phyloP scores from a whole-genome alignment of 768 basidiomycete species.

The Serendipita sp. region DNA sequence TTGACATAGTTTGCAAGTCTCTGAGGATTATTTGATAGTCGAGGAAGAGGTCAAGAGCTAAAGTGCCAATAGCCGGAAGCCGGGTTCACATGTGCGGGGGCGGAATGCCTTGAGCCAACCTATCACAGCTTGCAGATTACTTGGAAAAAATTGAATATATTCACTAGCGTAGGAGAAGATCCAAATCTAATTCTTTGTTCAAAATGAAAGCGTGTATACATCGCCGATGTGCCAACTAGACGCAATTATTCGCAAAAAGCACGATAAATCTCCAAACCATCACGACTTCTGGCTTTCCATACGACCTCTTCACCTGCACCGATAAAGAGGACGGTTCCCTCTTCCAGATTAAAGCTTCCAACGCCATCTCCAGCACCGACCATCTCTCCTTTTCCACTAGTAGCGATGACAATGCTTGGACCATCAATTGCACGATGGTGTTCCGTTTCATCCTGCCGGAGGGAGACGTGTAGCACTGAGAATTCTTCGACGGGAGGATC shows the following conservation, averaged over 20 bases:
- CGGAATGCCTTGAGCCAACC: too few relatives aligned
- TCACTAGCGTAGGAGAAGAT: background rate
- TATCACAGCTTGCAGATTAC: too few relatives aligned
- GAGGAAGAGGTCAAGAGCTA: background rate
- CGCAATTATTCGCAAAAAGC: constrained; percentile 30
- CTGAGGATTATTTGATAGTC: background rate
- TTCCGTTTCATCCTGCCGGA: constrained; percentile 32
- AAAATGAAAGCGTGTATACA: too few relatives aligned
- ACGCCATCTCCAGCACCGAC: constrained; percentile 19
- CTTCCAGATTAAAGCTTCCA: constrained; percentile 26
- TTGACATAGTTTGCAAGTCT: background rate
- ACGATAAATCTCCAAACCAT: constrained; percentile 40
- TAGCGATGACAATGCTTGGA: constrained; percentile 72
- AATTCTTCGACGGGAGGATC: constrained; percentile 92
- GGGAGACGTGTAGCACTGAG: constrained; percentile 52
- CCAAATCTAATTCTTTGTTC: background rate
- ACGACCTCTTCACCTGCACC: constrained; percentile 49
- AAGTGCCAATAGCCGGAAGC: background rate
- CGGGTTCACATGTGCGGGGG: background rate
- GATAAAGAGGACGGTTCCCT: constrained; percentile 71
- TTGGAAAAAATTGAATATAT: background rate
- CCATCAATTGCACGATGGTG: constrained; percentile 51
- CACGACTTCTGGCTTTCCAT: constrained; percentile 26
- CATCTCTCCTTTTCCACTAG: constrained; percentile 44
- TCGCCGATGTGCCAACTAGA: background rate